These are phyloP conservation scores for Maudiozyma serrabonitensis DNA, from an alignment of 805 yeast species.

Conservation along the genomic window DNA sequence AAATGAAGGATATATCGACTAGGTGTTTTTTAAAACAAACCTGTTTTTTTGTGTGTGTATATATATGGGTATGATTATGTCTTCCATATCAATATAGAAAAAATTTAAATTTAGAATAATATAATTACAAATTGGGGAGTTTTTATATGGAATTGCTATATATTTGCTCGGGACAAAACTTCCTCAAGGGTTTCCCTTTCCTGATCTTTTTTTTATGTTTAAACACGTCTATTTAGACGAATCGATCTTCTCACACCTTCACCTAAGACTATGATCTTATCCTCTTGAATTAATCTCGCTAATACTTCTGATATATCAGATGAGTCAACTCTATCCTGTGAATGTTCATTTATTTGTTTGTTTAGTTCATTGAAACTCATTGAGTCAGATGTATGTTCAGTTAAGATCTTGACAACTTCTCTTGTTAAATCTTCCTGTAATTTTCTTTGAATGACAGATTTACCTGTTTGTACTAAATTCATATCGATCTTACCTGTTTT, in stretches of 20 bases:
- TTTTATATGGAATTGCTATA: neutral
- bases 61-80: no score
- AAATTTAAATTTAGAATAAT: neutral
- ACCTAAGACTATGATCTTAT: conserved; percentile 57
- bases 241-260: conserved; percentile 62
- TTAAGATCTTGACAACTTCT: conserved; percentile 47
- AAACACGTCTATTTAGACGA: conserved; percentile 28
- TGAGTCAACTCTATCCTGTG: conserved; percentile 56
- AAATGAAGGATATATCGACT: no score
- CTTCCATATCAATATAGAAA: neutral
- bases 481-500: conserved; percentile 92
- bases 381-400: conserved; percentile 37
- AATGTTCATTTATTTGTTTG: conserved; percentile 49
- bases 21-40: no score
- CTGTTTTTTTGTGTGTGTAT: no score
- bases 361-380: conserved; percentile 52
- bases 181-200: neutral
- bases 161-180: no score
- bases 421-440: conserved; percentile 62
- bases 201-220: neutral
- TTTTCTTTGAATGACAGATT: conserved; percentile 76
- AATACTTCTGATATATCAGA: conserved; percentile 59
- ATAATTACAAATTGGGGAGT: neutral
- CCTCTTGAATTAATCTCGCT: conserved; percentile 61
- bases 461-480: conserved; percentile 95